phyloP scores from a whole-genome alignment of 768 basidiomycete genomes.

The Trametes gibbosa region DNA sequence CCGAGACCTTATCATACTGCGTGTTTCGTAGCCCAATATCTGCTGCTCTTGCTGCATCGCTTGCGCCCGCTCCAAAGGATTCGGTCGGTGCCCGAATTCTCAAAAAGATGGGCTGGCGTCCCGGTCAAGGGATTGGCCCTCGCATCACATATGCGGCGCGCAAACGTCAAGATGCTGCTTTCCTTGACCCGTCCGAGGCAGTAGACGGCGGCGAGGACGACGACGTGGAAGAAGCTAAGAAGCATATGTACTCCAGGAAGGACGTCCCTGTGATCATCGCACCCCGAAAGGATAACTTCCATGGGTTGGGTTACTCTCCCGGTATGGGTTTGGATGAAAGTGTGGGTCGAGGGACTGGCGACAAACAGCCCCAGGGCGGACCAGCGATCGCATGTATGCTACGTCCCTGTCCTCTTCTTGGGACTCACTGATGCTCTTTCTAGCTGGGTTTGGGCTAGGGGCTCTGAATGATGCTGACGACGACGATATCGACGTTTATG shows the following conservation, averaged over 20 bases:
- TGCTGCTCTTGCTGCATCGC: conserved; percentile 56
- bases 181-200: conserved; percentile 45
- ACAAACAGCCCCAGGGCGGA: conserved; percentile 32
- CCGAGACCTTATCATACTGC: not conserved
- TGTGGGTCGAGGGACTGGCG: conserved; percentile 38
- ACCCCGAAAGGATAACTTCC: conserved; percentile 67
- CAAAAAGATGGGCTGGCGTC: conserved; percentile 93
- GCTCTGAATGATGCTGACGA: conserved; percentile 93
- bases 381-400: conserved; percentile 55
- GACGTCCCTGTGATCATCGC: conserved; percentile 68
- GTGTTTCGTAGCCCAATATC: conserved; percentile 57
- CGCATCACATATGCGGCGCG: conserved; percentile 77
- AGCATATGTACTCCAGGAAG: conserved; percentile 82
- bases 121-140: conserved; percentile 92
- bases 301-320: conserved; percentile 81
- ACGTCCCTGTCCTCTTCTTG: not conserved
- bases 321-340: conserved; percentile 61
- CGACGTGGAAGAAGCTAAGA: conserved; percentile 78
- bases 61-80: conserved; percentile 73
- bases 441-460: conserved; percentile 86
- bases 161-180: conserved; percentile 61
- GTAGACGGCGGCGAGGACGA: conserved; percentile 58
- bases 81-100: conserved; percentile 84
- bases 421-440: not conserved
- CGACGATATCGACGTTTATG: conserved; percentile 86